Conservation (phyloP, 176 grass and related monocot genomes). For the Hordeum marinum region DNA sequence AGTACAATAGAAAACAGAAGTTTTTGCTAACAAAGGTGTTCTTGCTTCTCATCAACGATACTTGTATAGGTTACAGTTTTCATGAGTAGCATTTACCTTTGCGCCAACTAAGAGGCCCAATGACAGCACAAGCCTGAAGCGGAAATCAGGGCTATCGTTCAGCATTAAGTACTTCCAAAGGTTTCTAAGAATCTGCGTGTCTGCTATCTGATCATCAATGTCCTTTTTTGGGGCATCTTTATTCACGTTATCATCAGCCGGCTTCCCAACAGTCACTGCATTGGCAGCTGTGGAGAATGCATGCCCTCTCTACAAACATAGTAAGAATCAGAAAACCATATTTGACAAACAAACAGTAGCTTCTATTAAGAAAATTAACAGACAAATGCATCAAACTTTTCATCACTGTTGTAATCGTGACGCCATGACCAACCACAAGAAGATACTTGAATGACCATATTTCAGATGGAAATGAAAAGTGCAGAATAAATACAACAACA, state of each 20-base stretch:
- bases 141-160: conserved; percentile 84
- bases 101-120: conserved; percentile 83
- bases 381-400: background rate
- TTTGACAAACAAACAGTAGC: background rate
- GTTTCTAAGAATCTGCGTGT: conserved; percentile 70
- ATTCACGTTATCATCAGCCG: conserved; percentile 46
- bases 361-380: background rate
- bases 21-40: background rate
- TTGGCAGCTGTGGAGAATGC: conserved; percentile 83
- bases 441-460: background rate
- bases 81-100: conserved; percentile 56
- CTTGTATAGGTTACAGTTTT: background rate
- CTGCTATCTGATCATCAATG: conserved; percentile 69
- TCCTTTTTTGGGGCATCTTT: conserved; percentile 50
- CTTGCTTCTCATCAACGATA: background rate
- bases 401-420: background rate
- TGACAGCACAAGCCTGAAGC: conserved; percentile 71
- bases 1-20: conserved; percentile 4
- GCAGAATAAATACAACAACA: background rate
- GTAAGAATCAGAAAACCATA: conserved; percentile 24
- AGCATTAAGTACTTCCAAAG: conserved; percentile 76
- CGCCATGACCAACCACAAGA: background rate
- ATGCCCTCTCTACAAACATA: conserved; percentile 46
- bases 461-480: background rate
- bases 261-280: conserved; percentile 35